Percentiles rank a stretch among this genome's conserved stretches.
Conservation (phyloP, 257 asterid genomes). For the Coffea eugenioides region DNA sequence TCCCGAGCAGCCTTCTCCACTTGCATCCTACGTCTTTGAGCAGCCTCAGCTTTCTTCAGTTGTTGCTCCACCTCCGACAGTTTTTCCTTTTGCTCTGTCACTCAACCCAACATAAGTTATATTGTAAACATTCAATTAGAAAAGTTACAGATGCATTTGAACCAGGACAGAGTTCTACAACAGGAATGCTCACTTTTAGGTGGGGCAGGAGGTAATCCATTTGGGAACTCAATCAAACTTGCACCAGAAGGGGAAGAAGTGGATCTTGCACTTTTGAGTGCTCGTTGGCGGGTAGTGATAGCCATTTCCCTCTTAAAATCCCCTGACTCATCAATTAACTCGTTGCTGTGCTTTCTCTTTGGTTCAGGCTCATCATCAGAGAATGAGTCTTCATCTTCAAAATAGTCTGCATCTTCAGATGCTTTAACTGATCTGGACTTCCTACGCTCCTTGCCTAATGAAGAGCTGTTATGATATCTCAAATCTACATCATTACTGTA, state of each 20-base stretch:
- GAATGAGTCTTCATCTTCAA: conserved; percentile 46
- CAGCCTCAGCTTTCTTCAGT: conserved; percentile 84
- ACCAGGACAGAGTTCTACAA: conserved; percentile 3
- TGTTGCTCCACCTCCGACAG: conserved; percentile 77
- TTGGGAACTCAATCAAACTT: conserved; percentile 55
- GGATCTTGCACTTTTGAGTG: conserved; percentile 47
- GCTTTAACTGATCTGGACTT: conserved; percentile 31
- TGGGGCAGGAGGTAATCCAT: conserved; percentile 73
- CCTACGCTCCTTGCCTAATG: conserved; percentile 45
- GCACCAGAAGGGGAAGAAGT: conserved; percentile 37
- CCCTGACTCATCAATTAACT: conserved; percentile 29
- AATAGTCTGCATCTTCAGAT: conserved; percentile 48
- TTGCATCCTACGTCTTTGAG: conserved; percentile 74
- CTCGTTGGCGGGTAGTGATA: conserved; percentile 64
- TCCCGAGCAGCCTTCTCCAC: conserved; percentile 83
- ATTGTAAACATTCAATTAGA: conserved; percentile 15
- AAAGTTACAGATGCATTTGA: neutral
- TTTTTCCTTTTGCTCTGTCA: conserved; percentile 71
- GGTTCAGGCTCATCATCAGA: conserved; percentile 52
- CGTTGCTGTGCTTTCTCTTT: conserved; percentile 40
- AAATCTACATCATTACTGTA: conserved; percentile 31
- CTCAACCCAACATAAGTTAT: conserved; percentile 12
- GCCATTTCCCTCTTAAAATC: conserved; percentile 41
- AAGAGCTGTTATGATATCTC: conserved; percentile 37
- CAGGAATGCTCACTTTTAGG: conserved; percentile 57